Base-by-base conservation (phyloP, 2,329 filamentous ascomycete genomes). In the Fusarium duplospermum region DNA sequence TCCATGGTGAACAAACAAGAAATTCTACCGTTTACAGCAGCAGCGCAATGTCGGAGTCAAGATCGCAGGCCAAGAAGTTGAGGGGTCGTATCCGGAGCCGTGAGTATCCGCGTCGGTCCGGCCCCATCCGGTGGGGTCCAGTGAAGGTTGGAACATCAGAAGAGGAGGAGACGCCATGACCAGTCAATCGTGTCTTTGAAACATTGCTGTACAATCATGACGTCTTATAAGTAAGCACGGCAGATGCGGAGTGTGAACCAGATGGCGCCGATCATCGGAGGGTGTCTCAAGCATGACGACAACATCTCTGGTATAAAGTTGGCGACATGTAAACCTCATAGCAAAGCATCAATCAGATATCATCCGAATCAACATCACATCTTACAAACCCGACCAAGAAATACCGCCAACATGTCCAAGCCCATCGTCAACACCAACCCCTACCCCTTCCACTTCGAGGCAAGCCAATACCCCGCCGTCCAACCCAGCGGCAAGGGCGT, bases 31-130 rank as follows among this genome's bases (percentile, higher is more conserved):
- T 31, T 31, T 31, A 10, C 29, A 31, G 29, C 29, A 31, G 29
- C 29, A 31, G 8, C 27, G 27, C 27, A 29, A 9, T 29, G 22
- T 18, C 56, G 56, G 36, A 29, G 33, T 40, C 22, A 22, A 27
- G 20, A 36, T 57, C 13, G 31, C 31, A 35, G 31, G 29, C 24
- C 3, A 42, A 16, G 36, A 29, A 31, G 56, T 31, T 54, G 42
- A 54, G 14, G 61, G 35, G n/a, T 22, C 18, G 31, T 13, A 18
- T 18, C 10, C 24, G n/a, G 31, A 27, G 35, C 67, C 67, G 63
- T 18, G n/a, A 67, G 22, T 63, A 70, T 64, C 69, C 69, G 67
- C 31, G 35, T 52, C 67, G 69, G 67, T 67, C 69, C 69, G 69
- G 1, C 1, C 14, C 11, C 18, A 66, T 50, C 69, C 66, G 66